These are phyloP conservation scores for Fagopyrum homotropicum DNA, from an alignment of 148 eudicot genomes.

Conservation along the genomic window DNA sequence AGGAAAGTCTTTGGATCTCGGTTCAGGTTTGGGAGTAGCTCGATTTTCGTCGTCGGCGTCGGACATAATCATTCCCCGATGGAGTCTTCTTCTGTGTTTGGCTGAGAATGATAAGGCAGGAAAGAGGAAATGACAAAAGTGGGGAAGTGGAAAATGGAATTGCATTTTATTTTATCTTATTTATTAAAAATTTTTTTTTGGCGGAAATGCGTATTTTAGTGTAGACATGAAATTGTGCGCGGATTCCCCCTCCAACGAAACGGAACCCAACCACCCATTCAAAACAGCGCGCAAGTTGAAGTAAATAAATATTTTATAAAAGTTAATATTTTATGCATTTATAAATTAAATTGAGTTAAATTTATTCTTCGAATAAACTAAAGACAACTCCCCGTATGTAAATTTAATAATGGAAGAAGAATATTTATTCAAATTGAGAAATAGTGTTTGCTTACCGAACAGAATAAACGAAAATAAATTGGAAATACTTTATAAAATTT, in stretches of 20 bases:
- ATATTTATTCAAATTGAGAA: too few relatives aligned
- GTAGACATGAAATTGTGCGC: neutral
- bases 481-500: too few relatives aligned
- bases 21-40: constrained; percentile 4
- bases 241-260: neutral
- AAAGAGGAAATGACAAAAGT: neutral
- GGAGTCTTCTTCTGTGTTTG: constrained; percentile 6
- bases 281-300: neutral
- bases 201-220: neutral
- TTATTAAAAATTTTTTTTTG: too few relatives aligned
- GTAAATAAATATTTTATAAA: neutral
- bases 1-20: neutral
- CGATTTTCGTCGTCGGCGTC: constrained; percentile 9
- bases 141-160: neutral
- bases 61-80: constrained; percentile 5
- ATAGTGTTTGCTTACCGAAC: too few relatives aligned
- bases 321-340: neutral
- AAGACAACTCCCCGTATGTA: too few relatives aligned
- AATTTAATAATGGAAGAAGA: too few relatives aligned
- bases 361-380: too few relatives aligned
- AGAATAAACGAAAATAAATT: too few relatives aligned
- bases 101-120: neutral
- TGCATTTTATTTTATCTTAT: too few relatives aligned
- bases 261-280: neutral
- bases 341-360: too few relatives aligned